These are phyloP conservation scores for Leishmania amazonensis DNA, from an alignment of 208 protist genomes.

Conservation along the genomic window DNA sequence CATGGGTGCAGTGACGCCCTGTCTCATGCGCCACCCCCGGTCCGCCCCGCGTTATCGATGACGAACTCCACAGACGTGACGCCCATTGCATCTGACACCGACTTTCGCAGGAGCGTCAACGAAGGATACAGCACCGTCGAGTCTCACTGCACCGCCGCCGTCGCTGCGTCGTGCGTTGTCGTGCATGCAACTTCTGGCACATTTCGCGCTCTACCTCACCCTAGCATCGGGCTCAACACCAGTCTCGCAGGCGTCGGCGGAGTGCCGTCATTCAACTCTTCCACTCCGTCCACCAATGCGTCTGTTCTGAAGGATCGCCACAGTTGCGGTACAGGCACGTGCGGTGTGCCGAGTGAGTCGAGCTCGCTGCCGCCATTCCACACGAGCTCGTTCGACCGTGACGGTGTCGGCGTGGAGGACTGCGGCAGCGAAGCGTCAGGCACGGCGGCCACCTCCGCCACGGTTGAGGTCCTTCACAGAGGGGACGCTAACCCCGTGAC, in stretches of 20 bases:
- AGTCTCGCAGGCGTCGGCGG: background rate
- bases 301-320: slow-evolving; percentile 2
- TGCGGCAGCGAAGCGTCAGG: background rate
- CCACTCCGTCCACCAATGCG: background rate
- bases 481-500: background rate
- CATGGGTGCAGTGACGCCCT: background rate
- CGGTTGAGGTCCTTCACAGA: background rate
- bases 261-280: slow-evolving; percentile 1
- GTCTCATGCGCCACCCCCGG: background rate
- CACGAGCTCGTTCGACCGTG: background rate
- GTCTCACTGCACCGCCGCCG: background rate
- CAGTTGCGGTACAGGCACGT: background rate
- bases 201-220: background rate
- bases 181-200: background rate
- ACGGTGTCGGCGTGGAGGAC: background rate
- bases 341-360: background rate
- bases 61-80: background rate
- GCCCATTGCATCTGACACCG: background rate
- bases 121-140: background rate
- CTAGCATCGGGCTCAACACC: background rate
- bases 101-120: background rate
- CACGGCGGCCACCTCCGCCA: background rate
- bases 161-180: background rate
- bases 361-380: background rate
- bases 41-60: background rate